Base-by-base conservation (phyloP, 306 rosid genomes). In the Pterocarpus macrocarpus region DNA sequence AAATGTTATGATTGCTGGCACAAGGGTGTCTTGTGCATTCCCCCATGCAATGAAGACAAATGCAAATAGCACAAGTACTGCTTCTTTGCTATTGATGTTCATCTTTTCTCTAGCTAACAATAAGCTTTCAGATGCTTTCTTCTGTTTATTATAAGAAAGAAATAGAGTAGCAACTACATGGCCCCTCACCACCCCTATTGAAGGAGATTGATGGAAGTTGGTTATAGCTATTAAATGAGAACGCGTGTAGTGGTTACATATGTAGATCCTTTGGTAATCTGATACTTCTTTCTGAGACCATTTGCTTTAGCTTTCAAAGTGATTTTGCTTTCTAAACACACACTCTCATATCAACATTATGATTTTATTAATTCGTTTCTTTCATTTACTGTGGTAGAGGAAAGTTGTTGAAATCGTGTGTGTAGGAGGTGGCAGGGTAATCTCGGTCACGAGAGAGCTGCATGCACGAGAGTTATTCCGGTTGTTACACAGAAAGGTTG, bases 1-100 rank as follows among this genome's bases (percentile, higher is more conserved):
- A 71, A 93, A 93, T 15, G 93, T 87, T 15, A 93, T 86, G 79
- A 91, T 83, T 45, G 97, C 97, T 0, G 98, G 94, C 67, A 93
- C 97, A 65, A 93, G 83, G 16, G 97, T 84, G 30, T 93, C 90
- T 82, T 93, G 97, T 67, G 91, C 94, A 84, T 86, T 52, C 28
- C 86, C 89, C 38, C 73, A 45, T 4, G 69, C 56, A 11, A 84
- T 72, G 8, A 86, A 79, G 44, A 78, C 88, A 86, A 67, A 85
- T 35, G 73, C 88, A 14, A 85, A 75, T 52, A 88, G 59, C 78
- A 88, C 71, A 81, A 82, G 61, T 75, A 89, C 81, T 39, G 69
- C 79, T 78, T 73, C 82, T 73, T 85, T 75, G 59, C 56, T 67
- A 55, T 69, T 36, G 56, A 59, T 32, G 8, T 68, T 86, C 94